These are phyloP conservation scores for Kwoniella europaea DNA, from an alignment of 768 basidiomycete genomes.

Conservation along the genomic window DNA sequence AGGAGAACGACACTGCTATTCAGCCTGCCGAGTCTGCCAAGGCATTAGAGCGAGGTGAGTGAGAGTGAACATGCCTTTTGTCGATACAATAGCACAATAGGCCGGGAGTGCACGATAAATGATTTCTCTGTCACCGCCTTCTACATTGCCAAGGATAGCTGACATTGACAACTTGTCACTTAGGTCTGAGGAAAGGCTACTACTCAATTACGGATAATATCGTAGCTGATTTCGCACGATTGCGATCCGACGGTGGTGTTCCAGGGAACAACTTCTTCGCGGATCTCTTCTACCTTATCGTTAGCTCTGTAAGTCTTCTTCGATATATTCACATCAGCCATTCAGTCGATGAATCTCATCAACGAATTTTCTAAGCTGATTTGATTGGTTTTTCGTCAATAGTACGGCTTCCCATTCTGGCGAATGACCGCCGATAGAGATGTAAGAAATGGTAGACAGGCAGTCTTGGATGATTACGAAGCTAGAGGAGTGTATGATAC, in stretches of 20 bases:
- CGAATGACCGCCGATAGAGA: slow-evolving; percentile 49
- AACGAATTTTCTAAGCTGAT: background rate
- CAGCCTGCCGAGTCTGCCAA: slow-evolving; percentile 70
- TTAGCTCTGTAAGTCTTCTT: slow-evolving; percentile 60
- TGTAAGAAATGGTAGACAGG: slow-evolving; percentile 23
- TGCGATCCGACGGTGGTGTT: slow-evolving; percentile 69
- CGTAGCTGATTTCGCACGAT: slow-evolving; percentile 70
- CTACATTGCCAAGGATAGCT: background rate
- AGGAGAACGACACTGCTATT: slow-evolving; percentile 70
- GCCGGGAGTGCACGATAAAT: too few species aligned
- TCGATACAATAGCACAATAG: too few species aligned
- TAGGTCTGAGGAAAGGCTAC: slow-evolving; percentile 72
- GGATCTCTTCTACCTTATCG: slow-evolving; percentile 63
- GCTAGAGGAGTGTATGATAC: slow-evolving; percentile 32
- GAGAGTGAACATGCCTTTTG: background rate
- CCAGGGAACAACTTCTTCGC: slow-evolving; percentile 68
- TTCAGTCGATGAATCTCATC: too few species aligned
- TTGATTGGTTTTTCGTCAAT: background rate
- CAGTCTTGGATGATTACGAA: slow-evolving; percentile 33
- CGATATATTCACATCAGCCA: background rate
- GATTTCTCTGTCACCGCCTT: background rate
- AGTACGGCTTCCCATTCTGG: slow-evolving; percentile 58
- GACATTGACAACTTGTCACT: background rate
- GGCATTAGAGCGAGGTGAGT: slow-evolving; percentile 67
- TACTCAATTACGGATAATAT: slow-evolving; percentile 78